These are phyloP conservation scores for Apiospora marii DNA, from an alignment of 2,329 filamentous ascomycete species.

Conservation along the genomic window DNA sequence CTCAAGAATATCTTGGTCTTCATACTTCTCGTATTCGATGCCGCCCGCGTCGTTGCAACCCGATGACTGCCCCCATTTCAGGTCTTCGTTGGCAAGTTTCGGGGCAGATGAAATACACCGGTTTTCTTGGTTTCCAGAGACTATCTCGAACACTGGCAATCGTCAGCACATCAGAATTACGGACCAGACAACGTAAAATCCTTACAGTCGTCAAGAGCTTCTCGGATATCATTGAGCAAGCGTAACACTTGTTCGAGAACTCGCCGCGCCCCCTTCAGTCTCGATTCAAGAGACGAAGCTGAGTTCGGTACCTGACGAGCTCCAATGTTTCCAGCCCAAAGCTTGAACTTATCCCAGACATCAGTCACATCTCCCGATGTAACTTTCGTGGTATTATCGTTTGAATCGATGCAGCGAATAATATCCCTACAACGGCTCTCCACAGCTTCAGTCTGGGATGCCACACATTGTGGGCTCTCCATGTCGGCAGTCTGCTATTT, in stretches of 20 bases:
- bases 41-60: background rate
- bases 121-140: background rate
- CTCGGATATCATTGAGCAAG: conserved; percentile 26
- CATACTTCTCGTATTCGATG: background rate
- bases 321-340: conserved; percentile 31
- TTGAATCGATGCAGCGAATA: background rate
- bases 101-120: background rate
- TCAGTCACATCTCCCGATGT: conserved; percentile 20
- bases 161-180: background rate
- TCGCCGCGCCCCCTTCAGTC: conserved; percentile 19
- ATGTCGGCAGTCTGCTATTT: background rate
- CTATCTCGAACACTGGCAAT: background rate
- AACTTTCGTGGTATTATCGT: background rate
- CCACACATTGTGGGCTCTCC: background rate
- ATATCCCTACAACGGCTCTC: background rate
- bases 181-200: background rate
- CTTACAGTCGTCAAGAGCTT: conserved; percentile 30
- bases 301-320: conserved; percentile 18
- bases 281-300: conserved; percentile 28
- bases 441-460: background rate
- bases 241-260: conserved; percentile 25
- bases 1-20: conserved; percentile 23
- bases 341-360: conserved; percentile 28
- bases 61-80: background rate
- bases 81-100: background rate